phyloP scores from a whole-genome alignment of 768 basidiomycete species.

The Cytidiella melzeri region DNA sequence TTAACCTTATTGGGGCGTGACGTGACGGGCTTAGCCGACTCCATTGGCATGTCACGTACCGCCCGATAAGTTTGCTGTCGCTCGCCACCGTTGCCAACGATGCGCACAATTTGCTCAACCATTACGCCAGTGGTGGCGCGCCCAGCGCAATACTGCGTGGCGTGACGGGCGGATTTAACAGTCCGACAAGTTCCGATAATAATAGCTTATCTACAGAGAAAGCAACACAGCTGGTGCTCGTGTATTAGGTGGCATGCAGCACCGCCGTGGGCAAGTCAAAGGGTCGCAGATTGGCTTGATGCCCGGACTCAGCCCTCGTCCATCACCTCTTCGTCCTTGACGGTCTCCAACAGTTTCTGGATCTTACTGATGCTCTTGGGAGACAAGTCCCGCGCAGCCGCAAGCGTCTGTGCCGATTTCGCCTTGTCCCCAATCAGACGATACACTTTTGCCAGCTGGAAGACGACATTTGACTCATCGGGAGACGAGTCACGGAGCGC shows the following conservation, averaged over 20 bases:
- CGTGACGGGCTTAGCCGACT: background rate
- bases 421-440: slow-evolving; percentile 71
- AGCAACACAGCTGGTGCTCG: background rate
- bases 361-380: slow-evolving; percentile 86
- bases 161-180: background rate
- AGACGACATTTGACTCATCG: slow-evolving; percentile 94
- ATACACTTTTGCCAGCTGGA: slow-evolving; percentile 92
- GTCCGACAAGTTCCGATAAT: background rate
- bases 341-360: slow-evolving; percentile 69
- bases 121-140: background rate
- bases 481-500: slow-evolving; percentile 76
- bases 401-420: slow-evolving; percentile 80
- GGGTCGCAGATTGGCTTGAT: background rate
- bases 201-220: background rate
- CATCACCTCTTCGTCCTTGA: slow-evolving; percentile 62
- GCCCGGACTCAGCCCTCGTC: slow-evolving; percentile 55
- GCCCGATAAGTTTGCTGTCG: background rate
- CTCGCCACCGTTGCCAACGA: background rate
- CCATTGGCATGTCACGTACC: background rate
- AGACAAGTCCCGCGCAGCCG: slow-evolving; percentile 88
- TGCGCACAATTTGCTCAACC: background rate
- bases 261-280: background rate
- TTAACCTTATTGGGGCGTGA: background rate
- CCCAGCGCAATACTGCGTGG: background rate
- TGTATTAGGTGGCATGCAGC: background rate